Conservation (phyloP, 2,329 filamentous ascomycete species). For the Stagonosporopsis rhizophila region DNA sequence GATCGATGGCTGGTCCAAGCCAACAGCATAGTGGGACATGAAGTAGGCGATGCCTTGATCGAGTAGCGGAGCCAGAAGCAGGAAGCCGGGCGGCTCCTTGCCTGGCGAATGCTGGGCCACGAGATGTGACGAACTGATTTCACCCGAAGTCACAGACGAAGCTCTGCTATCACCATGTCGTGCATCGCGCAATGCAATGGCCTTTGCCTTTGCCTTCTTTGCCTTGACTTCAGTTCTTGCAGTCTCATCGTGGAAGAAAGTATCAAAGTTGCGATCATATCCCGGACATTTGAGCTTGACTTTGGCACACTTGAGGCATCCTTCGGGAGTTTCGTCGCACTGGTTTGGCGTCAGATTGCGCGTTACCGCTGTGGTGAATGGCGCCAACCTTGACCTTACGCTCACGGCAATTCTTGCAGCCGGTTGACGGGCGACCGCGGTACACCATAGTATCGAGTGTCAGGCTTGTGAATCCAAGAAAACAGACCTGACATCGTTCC, state of each 20-base stretch:
- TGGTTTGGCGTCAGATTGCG: slow-evolving; percentile 13
- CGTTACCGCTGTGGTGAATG: background rate
- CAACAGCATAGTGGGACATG: slow-evolving; percentile 37
- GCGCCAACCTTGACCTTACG: slow-evolving; percentile 50
- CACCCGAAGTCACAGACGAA: background rate
- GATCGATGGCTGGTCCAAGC: slow-evolving; percentile 39
- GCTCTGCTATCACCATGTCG: background rate
- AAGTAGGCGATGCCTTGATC: slow-evolving; percentile 46
- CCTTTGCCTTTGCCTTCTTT: slow-evolving; percentile 40
- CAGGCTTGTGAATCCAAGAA: background rate
- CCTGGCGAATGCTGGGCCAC: slow-evolving; percentile 10
- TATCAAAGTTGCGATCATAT: slow-evolving; percentile 39
- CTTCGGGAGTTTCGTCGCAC: slow-evolving; percentile 41
- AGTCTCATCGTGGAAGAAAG: slow-evolving; percentile 43
- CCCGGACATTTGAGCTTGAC: slow-evolving; percentile 38
- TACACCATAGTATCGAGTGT: slow-evolving; percentile 38
- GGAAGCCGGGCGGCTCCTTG: slow-evolving; percentile 11
- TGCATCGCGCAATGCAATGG: slow-evolving; percentile 36
- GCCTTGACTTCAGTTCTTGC: slow-evolving; percentile 36
- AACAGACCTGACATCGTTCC: background rate
- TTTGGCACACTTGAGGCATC: slow-evolving; percentile 38
- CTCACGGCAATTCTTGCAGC: slow-evolving; percentile 48
- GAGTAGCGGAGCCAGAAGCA: slow-evolving; percentile 32
- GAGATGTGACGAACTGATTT: background rate
- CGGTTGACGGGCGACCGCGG: slow-evolving; percentile 43